Base-by-base conservation (phyloP, 805 yeast genomes). In the Schizosaccharomyces lindneri region DNA sequence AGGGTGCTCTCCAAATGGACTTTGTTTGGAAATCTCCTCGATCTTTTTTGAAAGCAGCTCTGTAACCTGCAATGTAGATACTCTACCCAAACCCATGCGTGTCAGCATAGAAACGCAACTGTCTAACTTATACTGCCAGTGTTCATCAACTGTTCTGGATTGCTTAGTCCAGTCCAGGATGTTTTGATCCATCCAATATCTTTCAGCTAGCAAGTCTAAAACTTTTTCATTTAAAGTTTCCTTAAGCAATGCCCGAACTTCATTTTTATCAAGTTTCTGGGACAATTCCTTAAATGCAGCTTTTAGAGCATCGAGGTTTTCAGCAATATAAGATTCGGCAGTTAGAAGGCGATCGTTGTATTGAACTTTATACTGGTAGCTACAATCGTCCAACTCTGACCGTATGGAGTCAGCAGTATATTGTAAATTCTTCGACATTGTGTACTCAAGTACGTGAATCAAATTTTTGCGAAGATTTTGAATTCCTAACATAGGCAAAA, bases 331-430 rank as follows among this genome's bases (percentile, higher is more conserved):
- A 63, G 95, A 87, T 68, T 88, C 93, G 17, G 97, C 95, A 0
- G 99, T 93, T 65, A 93, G 76, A 43, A 84, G 86, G 62, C 97
- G 80, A 71, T 93, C 99, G 69, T 93, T 93, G 72, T 88, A 93
- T 71, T 93, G 97, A 29, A 93, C 99, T 70, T 93, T 93, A 74
- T 87, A 93, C 69, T 84, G 82, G 70, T 93, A 93, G 1, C 93
- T 75, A 0, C 97, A 81, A 67, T 94, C 98, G 70, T 94, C 99
- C 55, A 89, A 77, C 71, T 93, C 98, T 68, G 82, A 89, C 64
- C 85, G 86, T 61, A 93, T 90, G 5, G 89, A 77, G 59, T 79
- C 76, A 61, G 87, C 87, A 15, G 97, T 88, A 29, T 98, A 97
- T 65, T 82, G 83, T 62, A 93, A 76, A 0, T 94, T 85, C 61